These are phyloP conservation scores for Elongisporangium anandrum DNA, from an alignment of 352 stramenopile species.

Conservation along the genomic window DNA sequence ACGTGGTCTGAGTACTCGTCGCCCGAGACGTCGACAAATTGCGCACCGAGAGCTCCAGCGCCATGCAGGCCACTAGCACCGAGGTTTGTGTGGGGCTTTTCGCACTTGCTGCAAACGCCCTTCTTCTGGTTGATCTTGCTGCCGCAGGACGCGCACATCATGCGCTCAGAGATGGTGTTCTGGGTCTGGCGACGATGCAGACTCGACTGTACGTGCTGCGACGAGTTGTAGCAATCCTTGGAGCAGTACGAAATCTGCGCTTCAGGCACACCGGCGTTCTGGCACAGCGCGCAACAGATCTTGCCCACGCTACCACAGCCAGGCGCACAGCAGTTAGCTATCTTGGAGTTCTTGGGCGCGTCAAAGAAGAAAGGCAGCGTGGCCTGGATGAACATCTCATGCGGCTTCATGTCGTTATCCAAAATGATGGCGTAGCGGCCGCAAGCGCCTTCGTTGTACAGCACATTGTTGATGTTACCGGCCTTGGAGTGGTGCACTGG, in stretches of 20 bases:
- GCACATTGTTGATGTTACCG: constrained; percentile 80
- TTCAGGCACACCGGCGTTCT: constrained; percentile 58
- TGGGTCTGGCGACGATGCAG: constrained; percentile 68
- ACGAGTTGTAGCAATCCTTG: constrained; percentile 76
- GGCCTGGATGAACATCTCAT: constrained; percentile 73
- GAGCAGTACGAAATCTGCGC: constrained; percentile 70
- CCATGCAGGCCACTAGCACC: no score
- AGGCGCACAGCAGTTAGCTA: constrained; percentile 48
- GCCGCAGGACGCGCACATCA: constrained; percentile 53
- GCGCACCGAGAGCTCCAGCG: constrained; percentile 6
- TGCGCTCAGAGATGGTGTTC: constrained; percentile 58
- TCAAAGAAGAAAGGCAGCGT: constrained; percentile 73
- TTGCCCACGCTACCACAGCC: constrained; percentile 69
- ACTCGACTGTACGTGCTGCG: constrained; percentile 54
- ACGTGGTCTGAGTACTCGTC: constrained; percentile 75
- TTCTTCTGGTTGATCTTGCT: constrained; percentile 69
- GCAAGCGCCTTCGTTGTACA: constrained; percentile 74
- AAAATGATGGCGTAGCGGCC: constrained; percentile 73
- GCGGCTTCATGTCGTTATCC: constrained; percentile 82
- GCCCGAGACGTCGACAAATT: constrained; percentile 44
- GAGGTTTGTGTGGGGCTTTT: constrained; percentile 9
- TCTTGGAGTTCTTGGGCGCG: constrained; percentile 59
- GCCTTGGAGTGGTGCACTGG: constrained; percentile 73
- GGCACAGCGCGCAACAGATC: constrained; percentile 68
- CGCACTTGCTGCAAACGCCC: constrained; percentile 61